phyloP scores from a whole-genome alignment of 768 basidiomycete genomes.

The Kwoniella mangroviensis region DNA sequence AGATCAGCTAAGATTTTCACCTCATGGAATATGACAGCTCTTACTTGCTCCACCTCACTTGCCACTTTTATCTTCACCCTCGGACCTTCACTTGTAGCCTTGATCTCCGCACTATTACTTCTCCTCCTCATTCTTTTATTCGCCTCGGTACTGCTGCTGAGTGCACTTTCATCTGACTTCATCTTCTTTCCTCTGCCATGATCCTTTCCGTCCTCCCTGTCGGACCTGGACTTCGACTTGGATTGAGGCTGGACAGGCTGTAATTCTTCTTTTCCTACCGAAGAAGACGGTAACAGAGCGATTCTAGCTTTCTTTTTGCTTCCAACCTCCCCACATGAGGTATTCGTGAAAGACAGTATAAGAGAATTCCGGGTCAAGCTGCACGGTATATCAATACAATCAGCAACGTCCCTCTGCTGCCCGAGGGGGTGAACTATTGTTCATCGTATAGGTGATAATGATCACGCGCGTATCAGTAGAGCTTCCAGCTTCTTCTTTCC shows the following conservation, averaged over 20 bases:
- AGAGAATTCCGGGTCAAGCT: constrained; percentile 1
- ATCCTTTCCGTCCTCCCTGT: neutral
- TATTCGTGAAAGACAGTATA: neutral
- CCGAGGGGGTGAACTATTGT: too few species aligned
- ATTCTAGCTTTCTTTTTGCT: neutral
- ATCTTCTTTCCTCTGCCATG: neutral
- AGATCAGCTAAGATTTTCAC: too few species aligned
- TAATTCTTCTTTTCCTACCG: neutral
- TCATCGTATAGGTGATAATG: too few species aligned
- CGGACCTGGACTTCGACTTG: neutral
- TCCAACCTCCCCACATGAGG: neutral
- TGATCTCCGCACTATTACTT: constrained; percentile 2
- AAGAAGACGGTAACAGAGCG: neutral
- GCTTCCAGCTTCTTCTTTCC: constrained; percentile 7
- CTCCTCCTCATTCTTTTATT: neutral
- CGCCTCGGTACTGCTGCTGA: neutral
- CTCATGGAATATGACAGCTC: too few species aligned
- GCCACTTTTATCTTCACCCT: neutral
- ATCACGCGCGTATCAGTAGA: neutral
- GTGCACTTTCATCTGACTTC: neutral
- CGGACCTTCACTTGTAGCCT: neutral
- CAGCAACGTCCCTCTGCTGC: too few species aligned
- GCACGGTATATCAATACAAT: too few species aligned
- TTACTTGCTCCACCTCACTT: constrained; percentile 1
- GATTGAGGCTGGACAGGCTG: neutral